A percentile compares a stretch with the other conserved stretches of the same genome.
These are phyloP conservation scores for Colletotrichum musicola DNA, from an alignment of 2,329 filamentous ascomycete species.

Conservation along the genomic window DNA sequence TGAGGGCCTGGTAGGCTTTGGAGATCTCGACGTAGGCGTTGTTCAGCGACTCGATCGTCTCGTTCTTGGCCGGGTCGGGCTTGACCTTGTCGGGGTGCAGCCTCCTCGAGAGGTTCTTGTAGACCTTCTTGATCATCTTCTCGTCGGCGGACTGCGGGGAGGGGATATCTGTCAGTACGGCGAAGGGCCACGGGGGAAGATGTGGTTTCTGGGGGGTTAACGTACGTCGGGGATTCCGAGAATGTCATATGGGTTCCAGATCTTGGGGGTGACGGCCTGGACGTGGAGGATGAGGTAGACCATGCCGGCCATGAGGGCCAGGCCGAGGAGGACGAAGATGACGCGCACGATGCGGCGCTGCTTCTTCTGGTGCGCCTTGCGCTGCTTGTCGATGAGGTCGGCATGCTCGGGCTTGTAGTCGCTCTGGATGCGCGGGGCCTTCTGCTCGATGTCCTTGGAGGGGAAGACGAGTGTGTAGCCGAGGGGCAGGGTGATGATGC, in stretches of 20 bases:
- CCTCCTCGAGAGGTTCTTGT: conserved; percentile 86
- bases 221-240: conserved; percentile 84
- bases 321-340: conserved; percentile 80
- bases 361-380: conserved; percentile 88
- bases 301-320: conserved; percentile 89
- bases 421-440: conserved; percentile 84
- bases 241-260: conserved; percentile 98
- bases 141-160: conserved; percentile 76
- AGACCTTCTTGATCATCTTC: conserved; percentile 92
- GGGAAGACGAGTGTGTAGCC: conserved; percentile 90
- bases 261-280: conserved; percentile 76
- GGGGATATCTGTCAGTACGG: conserved; percentile 21
- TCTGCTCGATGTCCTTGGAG: conserved; percentile 80
- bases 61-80: conserved; percentile 87
- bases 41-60: conserved; percentile 87
- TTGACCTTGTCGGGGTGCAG: conserved; percentile 94
- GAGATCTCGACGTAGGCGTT: conserved; percentile 93
- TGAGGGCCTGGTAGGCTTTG: conserved; percentile 98
- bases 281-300: conserved; percentile 89
- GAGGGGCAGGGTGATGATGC: conserved; percentile 88
- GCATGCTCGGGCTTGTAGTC: conserved; percentile 86
- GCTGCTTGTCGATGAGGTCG: conserved; percentile 84
- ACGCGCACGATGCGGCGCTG: conserved; percentile 90
- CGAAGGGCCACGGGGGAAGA: background rate
- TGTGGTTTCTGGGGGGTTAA: background rate